Conservation (phyloP, 2,329 filamentous ascomycete species). For the Aureobasidium sp. region DNA sequence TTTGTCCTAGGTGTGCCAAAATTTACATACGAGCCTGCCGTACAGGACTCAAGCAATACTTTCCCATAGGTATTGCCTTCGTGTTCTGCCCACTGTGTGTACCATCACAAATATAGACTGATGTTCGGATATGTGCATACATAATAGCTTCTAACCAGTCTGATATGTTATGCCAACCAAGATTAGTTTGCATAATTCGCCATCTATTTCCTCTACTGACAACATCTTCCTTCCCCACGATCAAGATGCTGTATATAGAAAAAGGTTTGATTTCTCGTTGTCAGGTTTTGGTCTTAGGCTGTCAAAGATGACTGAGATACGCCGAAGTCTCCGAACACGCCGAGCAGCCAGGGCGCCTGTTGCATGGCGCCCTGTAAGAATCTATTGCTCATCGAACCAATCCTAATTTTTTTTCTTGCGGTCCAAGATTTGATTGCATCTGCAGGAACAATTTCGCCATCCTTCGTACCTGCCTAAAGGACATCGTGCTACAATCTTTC, state of each 20-base stretch:
- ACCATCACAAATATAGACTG: not conserved
- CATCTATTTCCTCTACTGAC: not conserved
- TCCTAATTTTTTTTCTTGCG: not conserved
- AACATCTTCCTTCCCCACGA: not conserved
- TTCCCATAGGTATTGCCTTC: not conserved
- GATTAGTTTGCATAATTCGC: not conserved
- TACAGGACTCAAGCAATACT: not conserved
- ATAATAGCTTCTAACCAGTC: not conserved
- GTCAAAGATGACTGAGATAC: not conserved
- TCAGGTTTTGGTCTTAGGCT: not conserved
- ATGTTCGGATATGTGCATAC: not conserved
- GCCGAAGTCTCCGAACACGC: not conserved
- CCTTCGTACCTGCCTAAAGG: not conserved
- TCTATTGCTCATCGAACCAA: conserved; percentile 8
- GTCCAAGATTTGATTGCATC: not conserved
- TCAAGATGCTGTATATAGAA: not conserved
- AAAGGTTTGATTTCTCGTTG: conserved; percentile 1
- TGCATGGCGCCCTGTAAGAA: not conserved
- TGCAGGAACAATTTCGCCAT: conserved; percentile 5
- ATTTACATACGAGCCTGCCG: not conserved
- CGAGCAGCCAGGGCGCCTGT: not conserved
- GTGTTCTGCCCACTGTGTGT: no score
- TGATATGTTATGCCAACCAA: not conserved
- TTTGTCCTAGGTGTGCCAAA: not conserved
- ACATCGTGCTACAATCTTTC: not conserved